A percentile compares a stretch with the other conserved stretches of the same genome.
phyloP scores from a whole-genome alignment of 129 eudicot genomes.

The Arctium lappa region DNA sequence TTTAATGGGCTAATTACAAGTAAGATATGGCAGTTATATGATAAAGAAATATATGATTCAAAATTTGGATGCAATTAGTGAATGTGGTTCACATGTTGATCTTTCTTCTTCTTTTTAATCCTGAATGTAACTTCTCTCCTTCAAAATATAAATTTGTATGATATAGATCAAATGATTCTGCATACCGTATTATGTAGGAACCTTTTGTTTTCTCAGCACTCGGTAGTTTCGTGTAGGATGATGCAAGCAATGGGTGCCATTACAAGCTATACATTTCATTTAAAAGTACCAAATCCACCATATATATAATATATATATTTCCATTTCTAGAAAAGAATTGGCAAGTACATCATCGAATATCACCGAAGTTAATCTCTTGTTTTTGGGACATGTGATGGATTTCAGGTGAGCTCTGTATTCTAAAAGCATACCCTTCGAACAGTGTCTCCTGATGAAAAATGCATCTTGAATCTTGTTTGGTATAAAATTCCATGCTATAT shows the following conservation, averaged over 20 bases:
- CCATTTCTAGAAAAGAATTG: neutral
- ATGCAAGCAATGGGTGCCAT: neutral
- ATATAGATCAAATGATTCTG: neutral
- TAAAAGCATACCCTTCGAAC: slow-evolving; percentile 4
- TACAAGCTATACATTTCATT: neutral
- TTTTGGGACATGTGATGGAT: slow-evolving; percentile 4
- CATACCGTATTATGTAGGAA: neutral
- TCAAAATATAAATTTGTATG: neutral
- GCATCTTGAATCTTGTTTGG: slow-evolving; percentile 44
- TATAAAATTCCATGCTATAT: slow-evolving; percentile 43
- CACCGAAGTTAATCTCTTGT: neutral
- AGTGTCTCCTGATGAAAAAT: slow-evolving; percentile 25
- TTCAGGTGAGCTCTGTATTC: slow-evolving; percentile 23
- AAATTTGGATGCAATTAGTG: neutral
- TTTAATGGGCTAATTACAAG: neutral
- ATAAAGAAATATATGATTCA: neutral
- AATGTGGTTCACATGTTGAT: neutral
- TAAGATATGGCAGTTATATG: neutral
- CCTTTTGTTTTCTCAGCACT: no score
- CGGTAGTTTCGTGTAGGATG: no score
- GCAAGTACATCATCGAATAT: neutral
- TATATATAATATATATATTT: neutral
- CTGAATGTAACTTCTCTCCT: neutral
- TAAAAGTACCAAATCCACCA: neutral
- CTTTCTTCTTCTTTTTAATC: neutral